phyloP scores from a whole-genome alignment of 345 rosid genomes.

The Eucalyptus grandis region DNA sequence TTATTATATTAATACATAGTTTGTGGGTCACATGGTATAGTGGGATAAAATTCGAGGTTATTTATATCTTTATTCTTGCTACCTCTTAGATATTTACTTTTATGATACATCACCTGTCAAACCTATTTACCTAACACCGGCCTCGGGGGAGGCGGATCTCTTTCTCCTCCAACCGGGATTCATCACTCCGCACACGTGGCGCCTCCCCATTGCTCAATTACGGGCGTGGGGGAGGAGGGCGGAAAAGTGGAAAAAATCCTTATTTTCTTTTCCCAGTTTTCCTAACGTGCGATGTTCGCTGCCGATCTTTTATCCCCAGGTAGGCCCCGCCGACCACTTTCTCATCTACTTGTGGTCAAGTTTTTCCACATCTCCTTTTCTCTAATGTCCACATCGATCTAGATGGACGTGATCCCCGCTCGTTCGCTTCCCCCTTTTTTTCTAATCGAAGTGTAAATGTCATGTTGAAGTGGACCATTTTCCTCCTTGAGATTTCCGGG shows the following conservation, averaged over 20 bases:
- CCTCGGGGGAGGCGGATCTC: neutral
- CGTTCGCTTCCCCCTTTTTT: neutral
- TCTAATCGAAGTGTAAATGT: neutral
- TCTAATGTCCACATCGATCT: neutral
- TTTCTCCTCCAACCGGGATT: neutral
- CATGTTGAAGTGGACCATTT: neutral
- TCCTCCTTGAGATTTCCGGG: neutral
- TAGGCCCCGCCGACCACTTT: neutral
- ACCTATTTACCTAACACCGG: neutral
- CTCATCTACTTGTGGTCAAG: neutral
- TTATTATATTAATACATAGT: too few species aligned
- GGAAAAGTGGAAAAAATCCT: neutral
- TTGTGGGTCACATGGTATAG: accelerated
- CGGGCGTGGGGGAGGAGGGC: neutral
- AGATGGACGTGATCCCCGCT: neutral
- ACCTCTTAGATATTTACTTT: too few species aligned
- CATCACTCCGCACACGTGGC: neutral
- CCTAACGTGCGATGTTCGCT: neutral
- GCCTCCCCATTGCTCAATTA: neutral
- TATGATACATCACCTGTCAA: neutral
- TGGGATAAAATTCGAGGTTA: too few species aligned
- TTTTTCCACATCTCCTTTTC: neutral
- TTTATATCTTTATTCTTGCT: too few species aligned
- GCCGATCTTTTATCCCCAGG: neutral
- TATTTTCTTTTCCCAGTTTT: neutral